A percentile compares a stretch with the other conserved stretches of the same genome.
These are phyloP conservation scores for Myxozyma kluyveri DNA, from an alignment of 805 yeast species.

Conservation along the genomic window DNA sequence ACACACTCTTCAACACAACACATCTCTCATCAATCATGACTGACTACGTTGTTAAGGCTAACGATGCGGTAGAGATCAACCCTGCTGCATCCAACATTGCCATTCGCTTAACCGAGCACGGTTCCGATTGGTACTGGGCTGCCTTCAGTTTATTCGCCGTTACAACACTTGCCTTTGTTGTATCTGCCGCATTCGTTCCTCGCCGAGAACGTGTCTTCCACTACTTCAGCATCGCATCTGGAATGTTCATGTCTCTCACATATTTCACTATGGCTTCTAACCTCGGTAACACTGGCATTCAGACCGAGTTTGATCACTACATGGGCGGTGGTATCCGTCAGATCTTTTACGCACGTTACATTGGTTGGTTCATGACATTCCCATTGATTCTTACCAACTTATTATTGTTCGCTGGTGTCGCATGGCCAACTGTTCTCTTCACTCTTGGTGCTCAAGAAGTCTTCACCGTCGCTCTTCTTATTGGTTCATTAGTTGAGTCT, in stretches of 20 bases:
- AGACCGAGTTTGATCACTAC: constrained; percentile 51
- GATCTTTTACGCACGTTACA: constrained; percentile 51
- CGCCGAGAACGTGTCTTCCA: constrained; percentile 36
- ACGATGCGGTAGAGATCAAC: constrained; percentile 20
- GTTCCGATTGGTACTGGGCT: constrained; percentile 70
- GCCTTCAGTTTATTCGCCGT: constrained; percentile 51
- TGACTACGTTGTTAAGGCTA: background rate
- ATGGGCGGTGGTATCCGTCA: constrained; percentile 47
- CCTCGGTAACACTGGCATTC: constrained; percentile 52
- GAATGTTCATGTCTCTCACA: constrained; percentile 45
- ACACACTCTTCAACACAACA: background rate
- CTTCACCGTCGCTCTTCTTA: constrained; percentile 53
- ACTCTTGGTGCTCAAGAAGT: constrained; percentile 44
- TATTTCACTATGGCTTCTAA: constrained; percentile 59
- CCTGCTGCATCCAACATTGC: constrained; percentile 8
- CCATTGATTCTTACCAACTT: constrained; percentile 45
- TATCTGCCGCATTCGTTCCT: constrained; percentile 35
- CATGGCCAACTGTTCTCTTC: constrained; percentile 39
- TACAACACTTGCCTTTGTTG: constrained; percentile 38
- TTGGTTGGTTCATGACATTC: constrained; percentile 58
- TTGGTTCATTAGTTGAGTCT: constrained; percentile 54
- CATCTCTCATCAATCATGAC: background rate
- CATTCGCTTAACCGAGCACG: constrained; percentile 48
- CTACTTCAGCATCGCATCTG: constrained; percentile 43
- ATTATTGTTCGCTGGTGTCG: constrained; percentile 38